Conservation (phyloP, 371 early-diverging fungal genomes). For the Mucor sp. region DNA sequence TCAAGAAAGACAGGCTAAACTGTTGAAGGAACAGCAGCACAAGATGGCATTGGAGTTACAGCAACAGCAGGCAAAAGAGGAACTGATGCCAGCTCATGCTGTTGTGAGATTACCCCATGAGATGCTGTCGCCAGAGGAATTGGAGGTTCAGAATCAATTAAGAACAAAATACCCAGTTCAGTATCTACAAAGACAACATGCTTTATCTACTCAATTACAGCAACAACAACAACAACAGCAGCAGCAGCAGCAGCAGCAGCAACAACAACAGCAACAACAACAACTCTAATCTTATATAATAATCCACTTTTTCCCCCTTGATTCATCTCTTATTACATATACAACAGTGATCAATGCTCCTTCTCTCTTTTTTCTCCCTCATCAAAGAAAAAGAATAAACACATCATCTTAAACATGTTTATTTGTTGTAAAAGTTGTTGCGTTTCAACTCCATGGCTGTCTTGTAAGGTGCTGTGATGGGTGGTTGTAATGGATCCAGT, state of each 20-base stretch:
- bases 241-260: constrained; percentile 10
- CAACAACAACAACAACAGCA: constrained; percentile 12
- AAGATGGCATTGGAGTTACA: constrained; percentile 22
- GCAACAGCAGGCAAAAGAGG: constrained; percentile 25
- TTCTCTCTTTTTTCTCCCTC: neutral
- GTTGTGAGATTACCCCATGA: constrained; percentile 3
- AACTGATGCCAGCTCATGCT: constrained; percentile 17
- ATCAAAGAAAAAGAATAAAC: neutral
- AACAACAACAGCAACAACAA: neutral
- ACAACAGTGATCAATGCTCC: neutral
- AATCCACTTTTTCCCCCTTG: neutral
- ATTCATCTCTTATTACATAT: neutral
- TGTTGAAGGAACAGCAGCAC: constrained; percentile 8
- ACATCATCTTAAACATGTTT: neutral
- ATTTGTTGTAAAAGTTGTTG: constrained; percentile 62
- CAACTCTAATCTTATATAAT: constrained; percentile 1
- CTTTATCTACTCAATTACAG: neutral
- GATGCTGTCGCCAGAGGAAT: constrained; percentile 13
- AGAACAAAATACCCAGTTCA: constrained; percentile 25
- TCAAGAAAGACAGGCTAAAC: constrained; percentile 18
- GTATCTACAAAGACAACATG: constrained; percentile 25
- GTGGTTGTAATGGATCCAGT: constrained; percentile 81
- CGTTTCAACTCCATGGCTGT: constrained; percentile 83
- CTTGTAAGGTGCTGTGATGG: constrained; percentile 90
- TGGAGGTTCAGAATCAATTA: constrained; percentile 6